Percentiles rank a stretch among this genome's conserved stretches.
These are phyloP conservation scores for Wickerhamiella domercqiae DNA, from an alignment of 805 yeast genomes.

Conservation along the genomic window DNA sequence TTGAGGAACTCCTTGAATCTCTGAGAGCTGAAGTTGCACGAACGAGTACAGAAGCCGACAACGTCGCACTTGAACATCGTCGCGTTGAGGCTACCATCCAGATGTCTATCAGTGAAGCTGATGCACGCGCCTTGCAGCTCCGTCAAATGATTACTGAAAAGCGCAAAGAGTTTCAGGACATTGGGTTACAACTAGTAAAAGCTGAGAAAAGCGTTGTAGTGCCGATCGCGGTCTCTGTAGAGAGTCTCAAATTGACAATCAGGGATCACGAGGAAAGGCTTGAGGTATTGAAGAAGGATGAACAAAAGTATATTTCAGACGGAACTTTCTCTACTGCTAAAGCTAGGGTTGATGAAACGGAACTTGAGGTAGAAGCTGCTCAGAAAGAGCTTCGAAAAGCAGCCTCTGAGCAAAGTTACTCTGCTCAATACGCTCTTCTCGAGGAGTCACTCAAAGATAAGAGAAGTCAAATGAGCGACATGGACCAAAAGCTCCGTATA, in stretches of 20 bases:
- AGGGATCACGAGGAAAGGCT: constrained; percentile 1
- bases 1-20: neutral
- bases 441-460: neutral
- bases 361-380: neutral
- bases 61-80: constrained; percentile 11
- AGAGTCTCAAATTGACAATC: neutral
- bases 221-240: neutral
- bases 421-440: neutral
- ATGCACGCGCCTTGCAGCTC: constrained; percentile 16
- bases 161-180: constrained; percentile 1
- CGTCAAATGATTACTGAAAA: constrained; percentile 12
- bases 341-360: neutral
- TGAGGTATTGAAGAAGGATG: neutral
- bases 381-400: neutral
- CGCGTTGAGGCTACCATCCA: constrained; percentile 22
- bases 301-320: neutral
- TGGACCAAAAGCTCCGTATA: neutral
- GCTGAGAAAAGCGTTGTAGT: constrained; percentile 1
- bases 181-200: neutral
- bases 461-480: neutral
- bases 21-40: neutral
- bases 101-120: constrained; percentile 15
- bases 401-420: neutral
- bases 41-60: neutral
- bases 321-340: neutral